These are phyloP conservation scores for Neurospora sp. DNA, from an alignment of 2,329 filamentous ascomycete genomes.

Conservation along the genomic window DNA sequence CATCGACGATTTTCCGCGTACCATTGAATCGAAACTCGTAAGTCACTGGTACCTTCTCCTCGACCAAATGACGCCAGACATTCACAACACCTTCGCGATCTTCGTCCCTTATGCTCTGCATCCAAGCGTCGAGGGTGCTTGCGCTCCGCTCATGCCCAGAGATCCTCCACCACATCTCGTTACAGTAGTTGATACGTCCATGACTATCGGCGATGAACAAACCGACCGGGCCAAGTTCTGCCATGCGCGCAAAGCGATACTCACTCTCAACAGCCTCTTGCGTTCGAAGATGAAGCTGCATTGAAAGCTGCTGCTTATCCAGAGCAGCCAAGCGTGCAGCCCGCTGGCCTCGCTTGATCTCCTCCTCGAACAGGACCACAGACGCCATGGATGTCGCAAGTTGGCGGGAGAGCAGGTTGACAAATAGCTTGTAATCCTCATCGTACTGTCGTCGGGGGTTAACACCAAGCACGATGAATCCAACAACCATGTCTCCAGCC, in stretches of 20 bases:
- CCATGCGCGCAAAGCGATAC: conserved; percentile 73
- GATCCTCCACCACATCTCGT: conserved; percentile 69
- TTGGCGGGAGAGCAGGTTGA: conserved; percentile 64
- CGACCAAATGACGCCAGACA: conserved; percentile 53
- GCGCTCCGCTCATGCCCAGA: conserved; percentile 53
- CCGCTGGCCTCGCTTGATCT: conserved; percentile 63
- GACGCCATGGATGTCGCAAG: conserved; percentile 72
- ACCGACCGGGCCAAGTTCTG: conserved; percentile 72
- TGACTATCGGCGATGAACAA: conserved; percentile 71
- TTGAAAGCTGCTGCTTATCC: conserved; percentile 66
- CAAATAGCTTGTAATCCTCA: conserved; percentile 68
- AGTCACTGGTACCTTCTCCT: conserved; percentile 53
- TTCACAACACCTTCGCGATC: conserved; percentile 49
- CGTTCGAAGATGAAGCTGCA: conserved; percentile 58
- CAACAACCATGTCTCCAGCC: conserved; percentile 59
- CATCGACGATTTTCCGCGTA: conserved; percentile 49
- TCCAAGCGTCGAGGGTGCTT: conserved; percentile 55
- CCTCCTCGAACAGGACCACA: conserved; percentile 73
- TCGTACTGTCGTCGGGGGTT: conserved; percentile 74
- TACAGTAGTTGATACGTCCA: conserved; percentile 68
- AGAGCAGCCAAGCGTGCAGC: conserved; percentile 65
- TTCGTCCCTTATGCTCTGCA: conserved; percentile 59
- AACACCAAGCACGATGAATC: conserved; percentile 68
- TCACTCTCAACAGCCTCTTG: conserved; percentile 58
- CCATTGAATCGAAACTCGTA: conserved; percentile 69